Evolutionary conservation across 164 flowering plant species (phyloP).

Genomic region (Dillenia suffruticosa): DNA sequence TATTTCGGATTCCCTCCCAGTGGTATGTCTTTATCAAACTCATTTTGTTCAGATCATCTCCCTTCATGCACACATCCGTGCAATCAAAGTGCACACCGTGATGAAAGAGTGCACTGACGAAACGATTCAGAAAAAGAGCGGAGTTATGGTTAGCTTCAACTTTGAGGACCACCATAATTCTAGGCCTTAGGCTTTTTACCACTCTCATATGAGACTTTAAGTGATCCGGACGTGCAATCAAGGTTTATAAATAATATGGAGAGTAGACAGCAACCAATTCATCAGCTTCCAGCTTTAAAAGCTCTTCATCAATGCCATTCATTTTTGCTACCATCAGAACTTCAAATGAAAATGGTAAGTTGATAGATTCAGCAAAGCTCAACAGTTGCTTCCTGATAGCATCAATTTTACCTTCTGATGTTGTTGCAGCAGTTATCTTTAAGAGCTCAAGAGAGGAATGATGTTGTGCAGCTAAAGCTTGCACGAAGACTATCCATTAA

Average conservation of each 20-base stretch:
- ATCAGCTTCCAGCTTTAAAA: constrained; percentile 30
- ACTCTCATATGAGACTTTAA: constrained; percentile 40
- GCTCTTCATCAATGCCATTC: constrained; percentile 30
- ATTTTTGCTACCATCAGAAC: constrained; percentile 28
- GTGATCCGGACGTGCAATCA: constrained; percentile 24
- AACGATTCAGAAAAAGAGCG: constrained; percentile 35
- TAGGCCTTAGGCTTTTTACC: constrained; percentile 36
- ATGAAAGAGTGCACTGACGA: constrained; percentile 49
- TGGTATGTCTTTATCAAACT: constrained; percentile 20
- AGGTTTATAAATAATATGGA: constrained; percentile 11
- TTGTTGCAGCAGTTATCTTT: constrained; percentile 36
- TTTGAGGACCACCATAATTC: constrained; percentile 42
- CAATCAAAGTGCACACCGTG: constrained; percentile 44
- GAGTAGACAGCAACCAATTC: constrained; percentile 38
- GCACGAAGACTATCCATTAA: constrained; percentile 42
- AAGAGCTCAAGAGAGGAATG: constrained; percentile 36
- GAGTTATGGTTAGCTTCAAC: constrained; percentile 51
- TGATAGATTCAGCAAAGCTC: constrained; percentile 30
- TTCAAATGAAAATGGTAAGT: constrained; percentile 30
- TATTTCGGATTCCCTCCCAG: constrained; percentile 32
- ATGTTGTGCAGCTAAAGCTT: constrained; percentile 32
- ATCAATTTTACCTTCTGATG: constrained; percentile 11
- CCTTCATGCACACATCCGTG: constrained; percentile 30
- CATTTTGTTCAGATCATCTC: constrained; percentile 23
- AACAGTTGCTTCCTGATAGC: constrained; percentile 30